phyloP scores from a whole-genome alignment of 2,329 filamentous ascomycete genomes.

The Apiospora kogelbergensis region DNA sequence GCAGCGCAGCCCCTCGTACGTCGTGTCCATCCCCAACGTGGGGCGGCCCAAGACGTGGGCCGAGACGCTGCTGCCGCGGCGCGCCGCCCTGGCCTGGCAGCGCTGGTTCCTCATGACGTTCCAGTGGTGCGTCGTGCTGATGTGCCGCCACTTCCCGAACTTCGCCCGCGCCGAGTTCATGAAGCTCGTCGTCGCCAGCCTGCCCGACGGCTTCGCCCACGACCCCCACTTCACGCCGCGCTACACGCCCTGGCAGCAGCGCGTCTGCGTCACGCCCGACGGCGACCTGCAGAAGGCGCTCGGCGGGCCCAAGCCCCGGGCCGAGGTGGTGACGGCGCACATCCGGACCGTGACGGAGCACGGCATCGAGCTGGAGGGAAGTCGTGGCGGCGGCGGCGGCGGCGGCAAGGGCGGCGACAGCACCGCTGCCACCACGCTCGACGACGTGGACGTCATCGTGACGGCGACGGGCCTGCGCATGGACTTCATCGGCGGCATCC shows the following conservation, averaged over 20 bases:
- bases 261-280: slow-evolving; percentile 58
- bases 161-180: slow-evolving; percentile 43
- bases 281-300: slow-evolving; percentile 47
- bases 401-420: slow-evolving; percentile 22
- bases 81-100: slow-evolving; percentile 9
- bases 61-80: slow-evolving; percentile 12
- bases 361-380: slow-evolving; percentile 39
- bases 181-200: slow-evolving; percentile 32
- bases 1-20: slow-evolving; percentile 74
- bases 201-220: slow-evolving; percentile 43
- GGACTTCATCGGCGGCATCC: slow-evolving; percentile 52
- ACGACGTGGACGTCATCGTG: slow-evolving; percentile 62
- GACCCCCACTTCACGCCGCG: slow-evolving; percentile 56
- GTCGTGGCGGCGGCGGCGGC: slow-evolving; percentile 27
- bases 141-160: slow-evolving; percentile 51
- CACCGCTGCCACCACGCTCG: slow-evolving; percentile 20
- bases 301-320: slow-evolving; percentile 30
- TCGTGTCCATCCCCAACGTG: slow-evolving; percentile 53
- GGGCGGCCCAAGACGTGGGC: slow-evolving; percentile 4
- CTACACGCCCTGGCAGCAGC: slow-evolving; percentile 66
- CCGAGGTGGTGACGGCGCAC: slow-evolving; percentile 41
- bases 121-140: slow-evolving; percentile 17
- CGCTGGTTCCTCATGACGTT: slow-evolving; percentile 9
- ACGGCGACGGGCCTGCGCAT: slow-evolving; percentile 64
- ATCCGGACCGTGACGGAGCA: slow-evolving; percentile 45